Evolutionary conservation across 2,329 filamentous ascomycete genomes (phyloP), one percentile per base, ranked within the genome.

Genomic region (Leptographium galeiforme): DNA sequence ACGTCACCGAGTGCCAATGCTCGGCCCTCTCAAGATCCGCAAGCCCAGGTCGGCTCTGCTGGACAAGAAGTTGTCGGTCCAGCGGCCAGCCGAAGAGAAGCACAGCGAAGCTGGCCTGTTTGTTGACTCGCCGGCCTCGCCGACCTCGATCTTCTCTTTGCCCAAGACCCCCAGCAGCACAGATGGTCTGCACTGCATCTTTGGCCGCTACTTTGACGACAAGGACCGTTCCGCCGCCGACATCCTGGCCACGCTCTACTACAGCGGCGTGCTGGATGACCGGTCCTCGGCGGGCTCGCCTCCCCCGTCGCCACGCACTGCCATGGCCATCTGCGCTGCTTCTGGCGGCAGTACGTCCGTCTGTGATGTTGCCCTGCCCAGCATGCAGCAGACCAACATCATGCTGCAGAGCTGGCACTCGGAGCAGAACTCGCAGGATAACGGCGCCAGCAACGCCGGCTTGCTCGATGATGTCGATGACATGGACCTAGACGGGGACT

Each of bases 381-480:
- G 54, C 51, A 59, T 59, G 58, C 41, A 55, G 47, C 58, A 59
- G 55, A 58, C 57, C 6, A 51, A 45, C 38, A 39, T 46, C 18
- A 58, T 59, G 52, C 53, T 59, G 32, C 34, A 54, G 30, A 44
- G 43, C 41, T 59, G 58, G 58, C 54, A 36, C n/a, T 49, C 56
- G 16, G 50, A 55, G 38, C 18, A 33, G 6, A n/a, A 39, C 34
- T 36, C 34, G 34, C 8, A 36, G 18, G 30, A 8, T 38, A 8
- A 18, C 48, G 14, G n/a, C 25, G n/a, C 25, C 41, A 40, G 33
- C 39, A n/a, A 12, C 6, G 33, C 39, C 8, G 25, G 12, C 19
- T 13, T 14, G 32, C 11, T n/a, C 52, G 30, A 32, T 33, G 32
- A 33, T 11, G 7, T 44, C 34, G 19, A 11, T 12, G 19, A 4